Evolutionary conservation across 805 yeast species (phyloP).

Genomic region (Lachancea meyersii): DNA sequence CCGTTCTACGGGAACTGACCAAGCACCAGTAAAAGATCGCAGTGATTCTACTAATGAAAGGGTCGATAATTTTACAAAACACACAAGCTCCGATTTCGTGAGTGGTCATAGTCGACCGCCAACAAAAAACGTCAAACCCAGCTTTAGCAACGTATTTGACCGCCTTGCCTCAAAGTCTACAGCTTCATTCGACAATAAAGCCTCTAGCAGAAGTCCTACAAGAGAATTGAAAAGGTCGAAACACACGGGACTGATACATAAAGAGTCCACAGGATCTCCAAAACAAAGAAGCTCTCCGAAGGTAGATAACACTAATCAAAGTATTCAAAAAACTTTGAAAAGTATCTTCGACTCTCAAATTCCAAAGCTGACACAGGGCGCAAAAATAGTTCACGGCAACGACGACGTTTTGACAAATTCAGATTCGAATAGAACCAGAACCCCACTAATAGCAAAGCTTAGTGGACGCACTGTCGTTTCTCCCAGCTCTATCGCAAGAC

Average conservation of each 20-base stretch:
- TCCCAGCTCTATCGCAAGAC: constrained; percentile 1
- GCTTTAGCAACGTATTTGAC: constrained; percentile 25
- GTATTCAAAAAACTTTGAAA: constrained; percentile 26
- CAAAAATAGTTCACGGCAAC: not conserved
- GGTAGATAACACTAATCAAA: constrained; percentile 16
- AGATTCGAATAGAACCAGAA: not conserved
- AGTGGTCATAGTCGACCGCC: not conserved
- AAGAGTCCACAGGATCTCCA: constrained; percentile 30
- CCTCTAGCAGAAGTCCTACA: constrained; percentile 6
- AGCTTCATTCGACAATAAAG: constrained; percentile 30
- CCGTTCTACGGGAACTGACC: constrained; percentile 7
- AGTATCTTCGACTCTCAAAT: constrained; percentile 19
- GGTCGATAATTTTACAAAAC: not conserved
- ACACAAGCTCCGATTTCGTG: not conserved
- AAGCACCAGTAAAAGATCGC: not conserved
- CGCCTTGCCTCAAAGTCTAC: constrained; percentile 27
- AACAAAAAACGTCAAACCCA: not conserved
- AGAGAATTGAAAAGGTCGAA: constrained; percentile 1
- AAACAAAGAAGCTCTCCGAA: constrained; percentile 19
- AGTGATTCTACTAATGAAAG: not conserved
- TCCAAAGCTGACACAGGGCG: constrained; percentile 7
- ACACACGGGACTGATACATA: constrained; percentile 6
- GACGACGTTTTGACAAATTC: not conserved
- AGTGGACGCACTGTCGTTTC: constrained; percentile 7
- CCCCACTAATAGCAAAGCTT: constrained; percentile 14